phyloP scores from a whole-genome alignment of 257 asterid species.

The Paulownia fortunei region DNA sequence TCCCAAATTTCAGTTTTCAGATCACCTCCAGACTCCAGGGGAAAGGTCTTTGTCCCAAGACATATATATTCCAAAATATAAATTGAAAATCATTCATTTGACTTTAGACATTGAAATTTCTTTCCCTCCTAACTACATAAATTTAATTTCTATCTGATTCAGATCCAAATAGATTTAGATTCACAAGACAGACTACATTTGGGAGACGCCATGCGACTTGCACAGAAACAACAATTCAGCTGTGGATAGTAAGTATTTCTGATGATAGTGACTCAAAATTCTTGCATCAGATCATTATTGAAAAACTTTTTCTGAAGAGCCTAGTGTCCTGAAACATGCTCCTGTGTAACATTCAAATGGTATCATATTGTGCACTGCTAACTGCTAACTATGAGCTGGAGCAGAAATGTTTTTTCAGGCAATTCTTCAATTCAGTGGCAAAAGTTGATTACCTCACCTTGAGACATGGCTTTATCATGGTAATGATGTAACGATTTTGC shows the following conservation, averaged over 20 bases:
- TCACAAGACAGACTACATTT: slow-evolving; percentile 61
- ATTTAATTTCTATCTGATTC: not conserved
- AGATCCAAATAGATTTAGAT: slow-evolving; percentile 63
- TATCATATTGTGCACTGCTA: not conserved
- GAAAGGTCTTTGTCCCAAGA: too few species aligned
- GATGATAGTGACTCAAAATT: not conserved
- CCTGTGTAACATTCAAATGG: too few species aligned
- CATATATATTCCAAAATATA: too few species aligned
- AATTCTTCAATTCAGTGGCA: slow-evolving; percentile 61
- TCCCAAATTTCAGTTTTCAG: too few species aligned
- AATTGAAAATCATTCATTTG: too few species aligned
- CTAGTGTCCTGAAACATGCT: too few species aligned
- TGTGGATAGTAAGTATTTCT: slow-evolving; percentile 57
- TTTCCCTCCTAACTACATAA: not conserved
- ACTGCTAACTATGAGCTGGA: not conserved
- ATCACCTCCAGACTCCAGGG: too few species aligned
- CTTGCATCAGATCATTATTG: not conserved
- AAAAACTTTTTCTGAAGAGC: too few species aligned
- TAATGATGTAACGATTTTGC: not conserved
- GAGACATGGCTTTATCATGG: slow-evolving; percentile 66
- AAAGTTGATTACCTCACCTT: slow-evolving; percentile 64
- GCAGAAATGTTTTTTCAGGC: slow-evolving; percentile 70
- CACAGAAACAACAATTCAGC: slow-evolving; percentile 33
- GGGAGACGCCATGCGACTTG: slow-evolving; percentile 52
- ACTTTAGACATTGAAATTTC: not conserved